A percentile compares a stretch with the other conserved stretches of the same genome.
These are phyloP conservation scores for Naganishia antarctica DNA, from an alignment of 768 basidiomycete species.

Conservation along the genomic window DNA sequence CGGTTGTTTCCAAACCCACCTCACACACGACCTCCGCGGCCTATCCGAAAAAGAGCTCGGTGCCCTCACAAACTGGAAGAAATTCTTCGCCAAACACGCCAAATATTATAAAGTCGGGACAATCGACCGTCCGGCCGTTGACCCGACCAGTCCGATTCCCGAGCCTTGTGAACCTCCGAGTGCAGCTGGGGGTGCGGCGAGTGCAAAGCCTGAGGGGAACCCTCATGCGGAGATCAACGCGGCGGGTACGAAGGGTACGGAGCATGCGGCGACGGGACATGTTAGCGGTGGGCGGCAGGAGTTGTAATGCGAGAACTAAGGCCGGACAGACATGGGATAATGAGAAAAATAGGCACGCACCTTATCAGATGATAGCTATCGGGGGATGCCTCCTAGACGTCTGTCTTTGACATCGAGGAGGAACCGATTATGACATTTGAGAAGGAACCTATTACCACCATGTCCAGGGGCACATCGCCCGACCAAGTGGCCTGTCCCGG, in stretches of 20 bases:
- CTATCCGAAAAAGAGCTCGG: conserved; percentile 65
- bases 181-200: conserved; percentile 10
- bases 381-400: no score
- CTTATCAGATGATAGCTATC: no score
- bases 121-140: conserved; percentile 53
- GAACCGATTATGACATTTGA: no score
- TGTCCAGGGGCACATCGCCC: no score
- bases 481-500: no score
- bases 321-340: no score
- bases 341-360: no score
- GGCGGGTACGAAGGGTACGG: neutral
- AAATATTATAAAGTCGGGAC: conserved; percentile 72
- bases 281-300: neutral
- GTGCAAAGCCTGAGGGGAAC: neutral
- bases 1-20: conserved; percentile 84
- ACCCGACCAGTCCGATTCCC: conserved; percentile 42
- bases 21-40: conserved; percentile 84
- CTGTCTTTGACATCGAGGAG: no score
- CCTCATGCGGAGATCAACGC: neutral
- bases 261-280: neutral
- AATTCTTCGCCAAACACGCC: conserved; percentile 76
- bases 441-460: no score
- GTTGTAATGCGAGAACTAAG: no score
- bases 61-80: conserved; percentile 78
- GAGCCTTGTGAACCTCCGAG: conserved; percentile 34